Evolutionary conservation across 78 protist species (phyloP).

Genomic region (Dictyostelium discoideum): DNA sequence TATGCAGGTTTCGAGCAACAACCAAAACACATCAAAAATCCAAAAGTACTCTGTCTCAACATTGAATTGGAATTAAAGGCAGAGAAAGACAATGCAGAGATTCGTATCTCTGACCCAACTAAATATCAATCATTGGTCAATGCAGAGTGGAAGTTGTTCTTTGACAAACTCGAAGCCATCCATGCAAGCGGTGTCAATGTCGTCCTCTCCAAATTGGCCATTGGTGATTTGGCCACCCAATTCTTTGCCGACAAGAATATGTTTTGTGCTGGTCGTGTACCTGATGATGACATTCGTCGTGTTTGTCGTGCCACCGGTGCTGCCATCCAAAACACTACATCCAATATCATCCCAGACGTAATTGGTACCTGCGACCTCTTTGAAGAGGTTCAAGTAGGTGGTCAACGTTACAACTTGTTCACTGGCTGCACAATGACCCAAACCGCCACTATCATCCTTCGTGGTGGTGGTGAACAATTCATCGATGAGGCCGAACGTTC

Average conservation of each 20-base stretch:
- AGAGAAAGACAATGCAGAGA: conserved; percentile 99
- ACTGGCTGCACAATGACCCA: conserved; percentile 91
- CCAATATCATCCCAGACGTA: conserved; percentile 78
- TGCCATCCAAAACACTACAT: conserved; percentile 94
- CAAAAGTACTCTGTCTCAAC: conserved; percentile 96
- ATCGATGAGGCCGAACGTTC: conserved; percentile 99
- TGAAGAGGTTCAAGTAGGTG: conserved; percentile 99
- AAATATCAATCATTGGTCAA: conserved; percentile 97
- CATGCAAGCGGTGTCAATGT: conserved; percentile 96
- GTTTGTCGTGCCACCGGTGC: conserved; percentile 91
- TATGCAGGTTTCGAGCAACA: conserved; percentile 99
- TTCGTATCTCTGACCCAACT: conserved; percentile 92
- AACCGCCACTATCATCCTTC: conserved; percentile 97
- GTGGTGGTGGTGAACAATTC: conserved; percentile 99
- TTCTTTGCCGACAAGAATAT: conserved; percentile 99
- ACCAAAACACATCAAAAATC: conserved; percentile 96
- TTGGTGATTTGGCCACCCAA: conserved; percentile 99
- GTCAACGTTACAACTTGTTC: conserved; percentile 97
- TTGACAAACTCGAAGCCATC: conserved; percentile 97
- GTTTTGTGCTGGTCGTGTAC: conserved; percentile 99
- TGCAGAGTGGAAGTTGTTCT: conserved; percentile 99
- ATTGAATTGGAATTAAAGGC: conserved; percentile 99
- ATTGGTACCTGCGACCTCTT: conserved; percentile 98
- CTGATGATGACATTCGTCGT: conserved; percentile 96
- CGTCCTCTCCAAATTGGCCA: conserved; percentile 98